phyloP scores from a whole-genome alignment of 2,329 filamentous ascomycete species.

The Basipetospora chlamydospora region DNA sequence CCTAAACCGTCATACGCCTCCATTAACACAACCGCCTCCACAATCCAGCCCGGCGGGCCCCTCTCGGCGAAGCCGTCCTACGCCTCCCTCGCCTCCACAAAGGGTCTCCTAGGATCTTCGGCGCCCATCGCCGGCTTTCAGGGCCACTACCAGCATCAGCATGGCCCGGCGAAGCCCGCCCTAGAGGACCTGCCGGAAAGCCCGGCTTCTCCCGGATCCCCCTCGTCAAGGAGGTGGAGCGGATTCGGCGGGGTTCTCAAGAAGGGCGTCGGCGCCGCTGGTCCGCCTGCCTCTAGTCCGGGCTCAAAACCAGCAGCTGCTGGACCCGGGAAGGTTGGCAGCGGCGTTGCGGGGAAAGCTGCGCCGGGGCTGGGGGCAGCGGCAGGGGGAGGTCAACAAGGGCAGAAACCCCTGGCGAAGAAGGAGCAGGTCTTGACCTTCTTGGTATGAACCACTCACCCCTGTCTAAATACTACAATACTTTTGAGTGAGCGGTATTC shows the following conservation, averaged over 20 bases:
- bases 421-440: conserved; percentile 2
- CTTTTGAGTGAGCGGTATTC: not conserved
- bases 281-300: no score
- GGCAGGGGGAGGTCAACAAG: not conserved
- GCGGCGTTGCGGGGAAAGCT: no score
- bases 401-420: not conserved
- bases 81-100: conserved; percentile 5
- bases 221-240: conserved; percentile 1
- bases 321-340: not conserved
- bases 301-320: not conserved
- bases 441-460: not conserved
- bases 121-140: conserved; percentile 1
- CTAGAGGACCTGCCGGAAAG: conserved; percentile 3
- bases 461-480: not conserved
- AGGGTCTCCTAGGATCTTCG: conserved; percentile 2
- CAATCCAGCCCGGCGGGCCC: not conserved
- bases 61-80: conserved; percentile 4
- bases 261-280: no score
- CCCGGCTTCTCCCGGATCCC: not conserved
- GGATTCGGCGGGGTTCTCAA: no score
- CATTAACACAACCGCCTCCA: not conserved
- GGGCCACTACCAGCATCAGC: not conserved
- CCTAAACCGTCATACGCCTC: conserved; percentile 3
- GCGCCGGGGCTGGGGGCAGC: no score
- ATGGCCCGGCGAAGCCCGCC: not conserved